phyloP scores from a whole-genome alignment of 2,329 filamentous ascomycete genomes.

The Colletotrichum liaoningense region DNA sequence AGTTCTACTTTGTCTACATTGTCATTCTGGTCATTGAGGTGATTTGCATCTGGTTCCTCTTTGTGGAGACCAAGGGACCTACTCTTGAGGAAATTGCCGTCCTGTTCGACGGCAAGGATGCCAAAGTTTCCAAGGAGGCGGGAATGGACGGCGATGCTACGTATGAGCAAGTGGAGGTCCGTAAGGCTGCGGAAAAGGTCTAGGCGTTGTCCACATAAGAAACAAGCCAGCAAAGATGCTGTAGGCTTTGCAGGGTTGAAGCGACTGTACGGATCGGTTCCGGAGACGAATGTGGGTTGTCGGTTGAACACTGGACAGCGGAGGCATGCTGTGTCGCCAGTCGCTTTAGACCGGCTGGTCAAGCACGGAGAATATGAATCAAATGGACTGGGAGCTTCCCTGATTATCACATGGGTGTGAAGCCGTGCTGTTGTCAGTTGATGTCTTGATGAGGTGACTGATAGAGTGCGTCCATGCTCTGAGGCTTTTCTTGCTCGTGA shows the following conservation, averaged over 20 bases:
- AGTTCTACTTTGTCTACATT: not conserved
- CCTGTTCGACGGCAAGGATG: conserved; percentile 9
- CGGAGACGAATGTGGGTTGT: not conserved
- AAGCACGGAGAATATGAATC: not conserved
- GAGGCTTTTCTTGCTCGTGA: no score
- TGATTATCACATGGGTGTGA: not conserved
- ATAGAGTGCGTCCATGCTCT: not conserved
- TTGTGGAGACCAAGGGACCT: not conserved
- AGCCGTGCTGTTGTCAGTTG: not conserved
- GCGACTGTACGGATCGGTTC: not conserved
- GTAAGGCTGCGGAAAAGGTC: not conserved
- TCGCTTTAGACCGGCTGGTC: not conserved
- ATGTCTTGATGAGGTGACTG: not conserved
- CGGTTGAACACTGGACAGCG: not conserved
- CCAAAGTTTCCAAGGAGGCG: not conserved
- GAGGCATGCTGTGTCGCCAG: not conserved
- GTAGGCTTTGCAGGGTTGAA: not conserved
- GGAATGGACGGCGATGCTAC: not conserved
- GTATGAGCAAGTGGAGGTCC: not conserved
- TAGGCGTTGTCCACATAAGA: not conserved
- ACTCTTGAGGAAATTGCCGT: not conserved
- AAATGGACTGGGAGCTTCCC: not conserved
- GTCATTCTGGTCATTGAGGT: not conserved
- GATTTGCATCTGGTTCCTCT: not conserved
- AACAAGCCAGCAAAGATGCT: not conserved